Evolutionary conservation across 176 grass and related monocot species (phyloP), one percentile per base, ranked within the genome.

Genomic region (Ensete ventricosum): DNA sequence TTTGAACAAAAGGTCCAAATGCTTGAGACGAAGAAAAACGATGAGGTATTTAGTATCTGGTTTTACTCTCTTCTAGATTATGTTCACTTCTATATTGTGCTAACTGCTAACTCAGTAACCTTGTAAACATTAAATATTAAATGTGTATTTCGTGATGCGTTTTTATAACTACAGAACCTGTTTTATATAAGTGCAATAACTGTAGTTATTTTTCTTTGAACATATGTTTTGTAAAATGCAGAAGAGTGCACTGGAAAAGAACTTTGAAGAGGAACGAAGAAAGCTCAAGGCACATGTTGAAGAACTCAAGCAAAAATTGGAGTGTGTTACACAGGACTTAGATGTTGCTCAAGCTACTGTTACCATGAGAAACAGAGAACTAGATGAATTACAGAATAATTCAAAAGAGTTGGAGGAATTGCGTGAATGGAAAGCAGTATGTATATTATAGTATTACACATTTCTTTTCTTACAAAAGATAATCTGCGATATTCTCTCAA

Each of bases 361-460:
- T 51, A 25, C 79, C 17, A 20, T 81, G 43, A 89, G 86, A 89
- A 95, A 89, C 67, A 53, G 71, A 67, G 96, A 99, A 77, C 67
- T 95, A 14, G 86, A 95, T 71, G 49, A 55, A 1, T 87, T 99
- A 67, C 88, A 93, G 84, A 88, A 80, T 76, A 89, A 78, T 88
- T 55, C 91, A 53, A 99, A 84, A 71, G 96, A 99, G 73, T 81
- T 99, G 55, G 91, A 99, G 54, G 96, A 99, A 64, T 78, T 99
- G 52, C 83, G 88, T 84, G 96, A 99, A 74, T 89, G 91, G 58
- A 99, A 99, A 89, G 90, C 86, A 78, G 96, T 99, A 91, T 67
- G 82, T 51, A 12, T 25, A 29, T 8, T 23, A 51, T 63, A 19
- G 13, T 27, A 19, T 81, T 64, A 11, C 50, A 67, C 66, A 54